phyloP scores from a whole-genome alignment of 202 grass and related monocot genomes.

The Brachypodium distachyon region DNA sequence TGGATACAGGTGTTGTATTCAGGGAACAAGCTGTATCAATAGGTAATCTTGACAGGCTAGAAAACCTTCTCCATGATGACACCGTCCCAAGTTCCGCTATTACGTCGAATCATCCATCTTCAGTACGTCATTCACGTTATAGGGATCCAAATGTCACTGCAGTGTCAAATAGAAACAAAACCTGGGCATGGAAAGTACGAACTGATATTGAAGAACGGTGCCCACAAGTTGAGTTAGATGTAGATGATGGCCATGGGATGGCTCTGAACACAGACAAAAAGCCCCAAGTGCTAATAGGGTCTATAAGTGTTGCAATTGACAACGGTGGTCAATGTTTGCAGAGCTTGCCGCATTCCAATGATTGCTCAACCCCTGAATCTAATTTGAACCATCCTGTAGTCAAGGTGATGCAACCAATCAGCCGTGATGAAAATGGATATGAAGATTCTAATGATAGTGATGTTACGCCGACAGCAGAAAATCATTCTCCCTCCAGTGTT shows the following conservation, averaged over 20 bases:
- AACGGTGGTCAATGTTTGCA: neutral
- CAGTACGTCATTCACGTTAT: slow-evolving; percentile 12
- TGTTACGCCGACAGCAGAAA: neutral
- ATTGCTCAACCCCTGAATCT: neutral
- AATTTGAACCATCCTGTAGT: neutral
- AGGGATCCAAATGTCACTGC: slow-evolving; percentile 31
- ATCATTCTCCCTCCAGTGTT: neutral
- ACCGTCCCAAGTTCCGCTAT: neutral
- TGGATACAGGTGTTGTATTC: neutral
- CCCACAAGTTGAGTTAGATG: slow-evolving; percentile 20
- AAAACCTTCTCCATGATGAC: slow-evolving; percentile 15
- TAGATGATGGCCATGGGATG: slow-evolving; percentile 7
- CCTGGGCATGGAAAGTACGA: slow-evolving; percentile 37
- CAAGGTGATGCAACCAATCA: neutral
- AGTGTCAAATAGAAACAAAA: slow-evolving; percentile 23
- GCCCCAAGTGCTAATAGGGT: slow-evolving; percentile 70
- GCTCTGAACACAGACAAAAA: slow-evolving; percentile 27
- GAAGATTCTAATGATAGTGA: neutral
- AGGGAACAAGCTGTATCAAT: neutral
- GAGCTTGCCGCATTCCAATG: neutral
- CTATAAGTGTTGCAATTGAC: slow-evolving; percentile 66
- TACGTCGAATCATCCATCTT: slow-evolving; percentile 17
- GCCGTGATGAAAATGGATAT: neutral
- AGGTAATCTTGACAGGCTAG: neutral
- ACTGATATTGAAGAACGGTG: slow-evolving; percentile 31